phyloP scores from a whole-genome alignment of 768 basidiomycete species.

The Suillus ampliporus region DNA sequence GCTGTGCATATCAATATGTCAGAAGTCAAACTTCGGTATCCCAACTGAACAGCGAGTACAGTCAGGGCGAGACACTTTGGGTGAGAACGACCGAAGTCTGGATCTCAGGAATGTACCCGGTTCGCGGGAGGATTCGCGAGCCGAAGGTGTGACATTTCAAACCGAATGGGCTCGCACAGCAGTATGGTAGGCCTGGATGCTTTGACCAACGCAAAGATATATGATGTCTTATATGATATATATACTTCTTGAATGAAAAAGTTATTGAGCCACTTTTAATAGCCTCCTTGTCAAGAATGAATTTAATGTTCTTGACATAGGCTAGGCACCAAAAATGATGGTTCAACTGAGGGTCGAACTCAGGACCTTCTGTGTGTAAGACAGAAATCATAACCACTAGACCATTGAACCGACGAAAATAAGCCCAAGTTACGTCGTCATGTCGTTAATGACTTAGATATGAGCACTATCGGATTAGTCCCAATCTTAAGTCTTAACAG shows the following conservation, averaged over 20 bases:
- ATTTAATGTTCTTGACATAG: too few species aligned
- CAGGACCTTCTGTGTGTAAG: constrained; percentile 50
- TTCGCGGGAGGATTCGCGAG: background rate
- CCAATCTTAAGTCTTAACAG: background rate
- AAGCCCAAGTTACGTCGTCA: accelerated
- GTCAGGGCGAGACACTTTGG: background rate
- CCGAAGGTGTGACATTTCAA: background rate
- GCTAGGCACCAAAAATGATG: constrained; percentile 46
- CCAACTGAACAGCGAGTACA: background rate
- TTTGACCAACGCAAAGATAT: background rate
- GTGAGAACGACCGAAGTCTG: background rate
- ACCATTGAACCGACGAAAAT: constrained; percentile 54
- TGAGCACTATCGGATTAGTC: too few species aligned
- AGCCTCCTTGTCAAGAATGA: too few species aligned
- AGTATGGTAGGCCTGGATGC: background rate
- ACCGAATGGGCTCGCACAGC: too few species aligned
- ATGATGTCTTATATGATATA: background rate
- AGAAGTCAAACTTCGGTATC: background rate
- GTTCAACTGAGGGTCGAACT: constrained; percentile 50
- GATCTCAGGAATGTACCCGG: background rate
- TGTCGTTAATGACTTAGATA: background rate
- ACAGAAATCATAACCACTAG: constrained; percentile 67
- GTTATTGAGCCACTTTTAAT: too few species aligned
- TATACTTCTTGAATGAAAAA: background rate
- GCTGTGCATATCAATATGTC: background rate